Conservation (phyloP, 2,329 filamentous ascomycete genomes). For the Xylariaceae sp. region DNA sequence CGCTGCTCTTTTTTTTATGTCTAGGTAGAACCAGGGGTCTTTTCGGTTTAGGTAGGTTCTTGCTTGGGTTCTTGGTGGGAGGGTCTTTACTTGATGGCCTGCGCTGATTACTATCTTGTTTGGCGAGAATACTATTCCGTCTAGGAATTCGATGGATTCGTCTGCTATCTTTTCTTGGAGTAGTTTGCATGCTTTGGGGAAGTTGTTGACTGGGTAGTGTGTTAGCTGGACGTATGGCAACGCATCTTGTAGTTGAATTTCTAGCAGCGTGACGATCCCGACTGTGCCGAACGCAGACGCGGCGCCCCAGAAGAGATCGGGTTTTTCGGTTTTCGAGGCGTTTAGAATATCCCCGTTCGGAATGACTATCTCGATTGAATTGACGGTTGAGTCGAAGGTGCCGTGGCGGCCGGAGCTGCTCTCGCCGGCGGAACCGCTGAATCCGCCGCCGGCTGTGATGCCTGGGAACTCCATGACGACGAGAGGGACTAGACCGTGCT, state of each 20-base stretch:
- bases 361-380: slow-evolving; percentile 61
- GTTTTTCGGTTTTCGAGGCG: slow-evolving; percentile 50
- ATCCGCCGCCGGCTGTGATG: slow-evolving; percentile 67
- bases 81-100: slow-evolving; percentile 51
- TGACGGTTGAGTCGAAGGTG: slow-evolving; percentile 60
- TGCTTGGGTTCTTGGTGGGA: slow-evolving; percentile 35
- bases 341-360: slow-evolving; percentile 54
- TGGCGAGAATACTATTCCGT: slow-evolving; percentile 61
- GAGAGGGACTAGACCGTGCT: slow-evolving; percentile 54
- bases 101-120: slow-evolving; percentile 56
- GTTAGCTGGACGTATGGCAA: slow-evolving; percentile 54
- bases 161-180: slow-evolving; percentile 43
- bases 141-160: slow-evolving; percentile 58
- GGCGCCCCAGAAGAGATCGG: slow-evolving; percentile 61
- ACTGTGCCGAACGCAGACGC: slow-evolving; percentile 63
- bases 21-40: slow-evolving; percentile 73
- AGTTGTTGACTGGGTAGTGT: slow-evolving; percentile 46
- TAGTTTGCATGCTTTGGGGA: slow-evolving; percentile 37
- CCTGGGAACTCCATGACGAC: slow-evolving; percentile 70
- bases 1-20: slow-evolving; percentile 46
- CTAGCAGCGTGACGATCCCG: slow-evolving; percentile 61
- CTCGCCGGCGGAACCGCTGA: slow-evolving; percentile 63
- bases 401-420: slow-evolving; percentile 65
- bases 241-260: slow-evolving; percentile 55
- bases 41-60: slow-evolving; percentile 51